Evolutionary conservation across 768 basidiomycete genomes (phyloP), one percentile per base, ranked within the genome.

Genomic region (Dictyophora rubrovolvata): DNA sequence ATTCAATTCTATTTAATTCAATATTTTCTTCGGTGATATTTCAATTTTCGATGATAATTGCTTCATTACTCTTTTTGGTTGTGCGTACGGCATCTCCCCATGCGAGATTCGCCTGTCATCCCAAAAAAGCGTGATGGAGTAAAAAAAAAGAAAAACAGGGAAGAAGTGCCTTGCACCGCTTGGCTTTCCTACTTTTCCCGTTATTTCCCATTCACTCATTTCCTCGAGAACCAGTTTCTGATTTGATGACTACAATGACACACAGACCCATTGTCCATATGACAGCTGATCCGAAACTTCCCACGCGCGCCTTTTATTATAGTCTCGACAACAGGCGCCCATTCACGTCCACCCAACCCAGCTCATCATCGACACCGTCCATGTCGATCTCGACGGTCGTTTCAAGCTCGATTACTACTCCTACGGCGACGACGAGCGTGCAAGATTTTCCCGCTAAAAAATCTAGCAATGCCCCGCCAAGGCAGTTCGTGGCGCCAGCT

Each of bases 401-500:
- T n/a, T n/a, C 34, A 17, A 47, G 23, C 20, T 36, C 36, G 18
- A 28, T 34, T 7, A 47, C 20, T 8, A 22, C 48, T 28, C 14
- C 33, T 34, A 23, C 18, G 14, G 10, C 18, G n/a, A 10, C 55
- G 28, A 17, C 16, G 36, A 37, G 55, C 21, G 14, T 22, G 37
- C 37, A 42, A 5, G 42, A 42, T 14, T 4, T n/a, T 4, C n/a
- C 42, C 10, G 12, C 42, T 4, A 42, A 42, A 42, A 42, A 28
- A 28, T 28, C 28, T 7, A 28, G 28, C 28, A 28, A 7, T 28
- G 28, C 11, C n/a, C 14, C 42, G 47, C 48, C 46, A 57, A 59
- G 14, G 28, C 57, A 50, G 9, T 59, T 59, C 36, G 49, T 59
- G 22, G 81, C 86, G 1, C 86, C 87, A 8, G 89, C 90, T 1